These are phyloP conservation scores for Chrysochromulina tobinii DNA, from an alignment of 78 protist species.

Conservation along the genomic window DNA sequence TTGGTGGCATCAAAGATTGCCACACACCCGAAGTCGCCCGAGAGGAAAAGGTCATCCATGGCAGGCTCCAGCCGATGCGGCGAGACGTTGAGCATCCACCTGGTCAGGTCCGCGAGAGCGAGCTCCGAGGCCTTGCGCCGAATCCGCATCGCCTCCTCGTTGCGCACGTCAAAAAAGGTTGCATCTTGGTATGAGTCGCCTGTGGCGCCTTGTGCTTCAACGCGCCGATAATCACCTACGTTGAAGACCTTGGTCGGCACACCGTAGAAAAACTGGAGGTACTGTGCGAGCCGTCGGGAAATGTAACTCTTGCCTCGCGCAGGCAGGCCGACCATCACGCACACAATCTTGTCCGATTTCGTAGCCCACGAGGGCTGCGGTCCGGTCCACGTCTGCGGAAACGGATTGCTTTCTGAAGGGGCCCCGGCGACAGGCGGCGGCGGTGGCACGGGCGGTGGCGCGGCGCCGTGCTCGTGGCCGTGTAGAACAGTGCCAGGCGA, in stretches of 20 bases:
- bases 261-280: slow-evolving; percentile 46
- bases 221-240: slow-evolving; percentile 14
- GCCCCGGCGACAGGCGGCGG: too few relatives aligned
- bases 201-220: too few relatives aligned
- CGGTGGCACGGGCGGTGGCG: too few relatives aligned
- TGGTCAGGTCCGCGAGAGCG: neutral
- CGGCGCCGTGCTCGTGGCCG: too few relatives aligned
- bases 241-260: slow-evolving; percentile 4
- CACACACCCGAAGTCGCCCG: neutral
- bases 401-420: too few relatives aligned
- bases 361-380: too few relatives aligned
- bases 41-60: neutral
- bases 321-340: slow-evolving; percentile 73
- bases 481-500: too few relatives aligned
- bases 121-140: neutral
- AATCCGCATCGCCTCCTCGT: neutral
- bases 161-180: neutral
- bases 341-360: neutral
- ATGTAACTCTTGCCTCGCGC: slow-evolving; percentile 70
- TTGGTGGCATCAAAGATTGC: slow-evolving; percentile 56
- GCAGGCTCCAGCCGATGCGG: neutral
- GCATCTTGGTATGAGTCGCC: neutral
- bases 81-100: neutral
- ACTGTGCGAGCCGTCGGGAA: slow-evolving; percentile 20
- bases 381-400: too few relatives aligned